These are phyloP conservation scores for Saccharomycopsis fodiens DNA, from an alignment of 805 yeast species.

Conservation along the genomic window DNA sequence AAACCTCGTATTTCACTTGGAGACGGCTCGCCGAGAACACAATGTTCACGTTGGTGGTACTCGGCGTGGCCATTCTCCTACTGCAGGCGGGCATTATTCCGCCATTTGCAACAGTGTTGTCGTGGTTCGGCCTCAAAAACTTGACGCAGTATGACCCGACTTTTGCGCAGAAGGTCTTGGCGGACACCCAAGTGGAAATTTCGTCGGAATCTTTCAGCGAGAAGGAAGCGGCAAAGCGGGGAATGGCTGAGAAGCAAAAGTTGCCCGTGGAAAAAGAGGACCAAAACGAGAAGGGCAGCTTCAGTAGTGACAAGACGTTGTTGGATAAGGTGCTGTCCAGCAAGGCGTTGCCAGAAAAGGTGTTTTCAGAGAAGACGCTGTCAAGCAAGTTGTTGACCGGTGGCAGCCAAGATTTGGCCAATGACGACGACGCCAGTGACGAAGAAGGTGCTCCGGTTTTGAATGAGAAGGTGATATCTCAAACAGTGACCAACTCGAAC, in stretches of 20 bases:
- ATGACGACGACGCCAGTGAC: neutral
- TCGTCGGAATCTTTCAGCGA: neutral
- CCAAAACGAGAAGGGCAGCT: neutral
- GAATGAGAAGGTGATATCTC: slow-evolving; percentile 25
- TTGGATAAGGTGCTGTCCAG: no score
- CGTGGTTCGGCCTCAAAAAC: slow-evolving; percentile 27
- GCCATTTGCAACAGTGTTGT: slow-evolving; percentile 27
- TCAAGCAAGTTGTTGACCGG: neutral
- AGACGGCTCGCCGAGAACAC: slow-evolving; percentile 44
- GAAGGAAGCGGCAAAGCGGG: no score
- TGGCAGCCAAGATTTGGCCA: neutral
- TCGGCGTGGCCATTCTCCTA: slow-evolving; percentile 31
- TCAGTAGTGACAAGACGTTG: no score
- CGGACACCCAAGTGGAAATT: slow-evolving; percentile 11
- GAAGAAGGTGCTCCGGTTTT: neutral
- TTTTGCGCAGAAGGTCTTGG: slow-evolving; percentile 26
- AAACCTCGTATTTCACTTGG: no score
- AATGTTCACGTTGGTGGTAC: slow-evolving; percentile 34
- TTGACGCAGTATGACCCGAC: slow-evolving; percentile 30
- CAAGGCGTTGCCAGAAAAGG: no score
- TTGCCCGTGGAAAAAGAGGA: slow-evolving; percentile 14
- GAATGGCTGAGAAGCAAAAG: neutral
- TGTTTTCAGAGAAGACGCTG: neutral
- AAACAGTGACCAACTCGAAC: slow-evolving; percentile 21
- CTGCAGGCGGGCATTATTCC: slow-evolving; percentile 33